Percentiles rank a stretch among this genome's conserved stretches.
These are phyloP conservation scores for Pyrenophora tritici-repentis DNA, from an alignment of 2,329 filamentous ascomycete genomes.

Conservation along the genomic window DNA sequence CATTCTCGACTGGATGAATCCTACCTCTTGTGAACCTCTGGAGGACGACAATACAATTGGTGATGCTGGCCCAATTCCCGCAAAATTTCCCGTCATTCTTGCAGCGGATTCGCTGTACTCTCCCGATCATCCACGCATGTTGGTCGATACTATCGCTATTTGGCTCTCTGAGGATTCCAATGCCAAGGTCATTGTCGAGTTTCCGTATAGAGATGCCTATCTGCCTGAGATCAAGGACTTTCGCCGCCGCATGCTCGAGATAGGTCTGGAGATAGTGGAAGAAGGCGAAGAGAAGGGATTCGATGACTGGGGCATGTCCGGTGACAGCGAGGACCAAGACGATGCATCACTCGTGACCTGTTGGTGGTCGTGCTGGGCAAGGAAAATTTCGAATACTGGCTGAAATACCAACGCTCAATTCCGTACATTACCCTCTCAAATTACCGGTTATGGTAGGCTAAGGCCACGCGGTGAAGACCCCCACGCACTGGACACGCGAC, in stretches of 20 bases:
- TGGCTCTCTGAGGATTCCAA: slow-evolving; percentile 65
- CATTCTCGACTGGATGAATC: slow-evolving; percentile 73
- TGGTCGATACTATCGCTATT: slow-evolving; percentile 70
- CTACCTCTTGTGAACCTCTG: slow-evolving; percentile 53
- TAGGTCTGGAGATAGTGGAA: slow-evolving; percentile 60
- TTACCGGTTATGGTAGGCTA: background rate
- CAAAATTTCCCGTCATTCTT: slow-evolving; percentile 66
- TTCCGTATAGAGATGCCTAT: slow-evolving; percentile 76
- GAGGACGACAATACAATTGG: slow-evolving; percentile 5
- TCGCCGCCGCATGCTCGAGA: slow-evolving; percentile 61
- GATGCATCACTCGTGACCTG: slow-evolving; percentile 61
- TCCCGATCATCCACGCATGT: slow-evolving; percentile 74
- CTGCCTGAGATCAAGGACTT: slow-evolving; percentile 69
- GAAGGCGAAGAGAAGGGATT: slow-evolving; percentile 68
- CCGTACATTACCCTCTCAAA: slow-evolving; percentile 9
- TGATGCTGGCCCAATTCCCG: slow-evolving; percentile 15
- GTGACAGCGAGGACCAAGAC: slow-evolving; percentile 54
- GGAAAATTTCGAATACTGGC: slow-evolving; percentile 25
- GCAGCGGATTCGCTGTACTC: slow-evolving; percentile 89
- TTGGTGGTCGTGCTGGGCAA: slow-evolving; percentile 69
- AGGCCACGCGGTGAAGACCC: background rate
- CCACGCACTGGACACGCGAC: slow-evolving; percentile 6
- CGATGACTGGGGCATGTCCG: slow-evolving; percentile 70
- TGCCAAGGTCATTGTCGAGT: slow-evolving; percentile 75
- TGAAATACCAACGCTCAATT: slow-evolving; percentile 17